Evolutionary conservation across 306 rosid genomes (phyloP), one percentile per base, ranked within the genome.

Genomic region (Cucurbita moschata): DNA sequence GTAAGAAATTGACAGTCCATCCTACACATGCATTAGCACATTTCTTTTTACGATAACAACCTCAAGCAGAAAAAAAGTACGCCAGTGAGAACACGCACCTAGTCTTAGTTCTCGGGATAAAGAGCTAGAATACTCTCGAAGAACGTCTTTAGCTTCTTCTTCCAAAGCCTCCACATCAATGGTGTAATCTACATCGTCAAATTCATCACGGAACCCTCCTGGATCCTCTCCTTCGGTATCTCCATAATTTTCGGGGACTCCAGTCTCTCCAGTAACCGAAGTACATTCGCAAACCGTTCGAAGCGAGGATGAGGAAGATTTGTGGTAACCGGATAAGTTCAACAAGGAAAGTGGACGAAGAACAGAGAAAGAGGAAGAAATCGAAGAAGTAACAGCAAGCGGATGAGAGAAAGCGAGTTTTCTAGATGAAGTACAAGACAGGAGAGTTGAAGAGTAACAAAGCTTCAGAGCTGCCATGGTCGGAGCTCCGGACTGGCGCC

Each of bases 141-240:
- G 86, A 15, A 79, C 86, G 23, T 85, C 82, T 73, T 81, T 79
- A 1, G 98, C 98, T 81, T 89, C 91, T 78, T 82, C 76, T 79
- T 90, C 96, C 13, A 94, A 85, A 6, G 82, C 82, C 19, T 63
- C 50, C 75, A 81, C 81, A 51, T 94, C 92, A 42, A 85, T 86
- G 50, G 81, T 55, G 19, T 46, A 58, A 6, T 66, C 72, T 13
- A 77, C 79, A 39, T 66, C 76, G 66, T 79, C 90, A 7, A 75
- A 65, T 51, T 80, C 82, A 19, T 84, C 80, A 47, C 5, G 50
- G 19, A 72, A 54, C 4, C 76, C 86, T 4, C 80, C 82, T 43
- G 62, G 44, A 21, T 65, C 72, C 38, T 80, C 82, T 5, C 77
- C 78, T 16, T 72, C 87, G 0, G 51, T 51, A 15, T 74, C 77